These are phyloP conservation scores for Sisymbrium irio DNA, from an alignment of 345 rosid genomes.

Conservation along the genomic window DNA sequence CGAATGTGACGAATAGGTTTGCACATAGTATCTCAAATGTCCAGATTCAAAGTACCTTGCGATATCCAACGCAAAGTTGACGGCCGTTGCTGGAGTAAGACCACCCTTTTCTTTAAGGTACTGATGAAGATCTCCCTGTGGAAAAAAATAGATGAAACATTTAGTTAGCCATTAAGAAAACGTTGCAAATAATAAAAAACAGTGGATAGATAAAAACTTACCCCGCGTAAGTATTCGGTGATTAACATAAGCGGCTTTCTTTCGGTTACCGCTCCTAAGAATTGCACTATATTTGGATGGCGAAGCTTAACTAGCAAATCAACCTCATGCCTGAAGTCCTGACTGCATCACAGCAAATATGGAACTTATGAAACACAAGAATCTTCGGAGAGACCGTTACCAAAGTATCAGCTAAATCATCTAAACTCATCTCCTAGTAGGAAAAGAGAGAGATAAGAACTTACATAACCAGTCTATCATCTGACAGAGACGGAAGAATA, in stretches of 20 bases:
- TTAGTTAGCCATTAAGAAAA: constrained; percentile 10
- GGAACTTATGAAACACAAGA: not conserved
- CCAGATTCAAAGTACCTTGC: constrained; percentile 55
- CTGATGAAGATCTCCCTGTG: constrained; percentile 97
- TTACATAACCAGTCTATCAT: constrained; percentile 98
- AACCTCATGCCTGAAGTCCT: constrained; percentile 99
- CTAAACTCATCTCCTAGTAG: not conserved
- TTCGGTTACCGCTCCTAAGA: constrained; percentile 97
- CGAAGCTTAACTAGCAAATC: constrained; percentile 97
- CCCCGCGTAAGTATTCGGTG: constrained; percentile 95
- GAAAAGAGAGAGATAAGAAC: constrained; percentile 22
- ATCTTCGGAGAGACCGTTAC: not conserved
- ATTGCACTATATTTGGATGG: constrained; percentile 98
- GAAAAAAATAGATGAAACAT: constrained; percentile 16
- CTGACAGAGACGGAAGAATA: constrained; percentile 96
- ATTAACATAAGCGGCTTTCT: constrained; percentile 99
- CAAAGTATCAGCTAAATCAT: not conserved
- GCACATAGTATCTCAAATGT: not conserved
- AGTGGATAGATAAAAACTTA: constrained; percentile 36
- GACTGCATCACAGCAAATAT: constrained; percentile 49
- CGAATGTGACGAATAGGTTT: not conserved
- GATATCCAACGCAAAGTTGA: constrained; percentile 91
- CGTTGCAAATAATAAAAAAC: constrained; percentile 2
- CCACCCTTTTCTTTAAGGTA: constrained; percentile 92
- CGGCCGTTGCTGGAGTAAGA: constrained; percentile 82